phyloP scores from a whole-genome alignment of 306 rosid genomes.

The Chamaecrista fasciculata region DNA sequence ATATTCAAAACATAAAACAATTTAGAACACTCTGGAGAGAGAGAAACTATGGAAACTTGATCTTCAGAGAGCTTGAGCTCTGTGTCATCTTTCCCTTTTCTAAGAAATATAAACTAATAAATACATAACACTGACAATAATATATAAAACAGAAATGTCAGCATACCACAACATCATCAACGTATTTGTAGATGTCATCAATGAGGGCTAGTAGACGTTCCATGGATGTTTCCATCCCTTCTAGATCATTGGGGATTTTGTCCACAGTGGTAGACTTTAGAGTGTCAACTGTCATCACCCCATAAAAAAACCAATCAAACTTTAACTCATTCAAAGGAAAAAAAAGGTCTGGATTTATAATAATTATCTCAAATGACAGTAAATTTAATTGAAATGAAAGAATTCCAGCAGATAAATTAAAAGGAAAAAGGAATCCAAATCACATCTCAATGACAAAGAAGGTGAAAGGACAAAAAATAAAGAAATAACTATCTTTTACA shows the following conservation, averaged over 20 bases:
- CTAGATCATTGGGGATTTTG: conserved; percentile 92
- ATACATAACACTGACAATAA: neutral
- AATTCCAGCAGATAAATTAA: neutral
- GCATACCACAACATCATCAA: conserved; percentile 81
- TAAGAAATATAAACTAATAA: too few species aligned
- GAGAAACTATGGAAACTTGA: too few species aligned
- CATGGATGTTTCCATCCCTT: conserved; percentile 98
- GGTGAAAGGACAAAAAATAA: neutral
- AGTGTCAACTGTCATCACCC: conserved; percentile 58
- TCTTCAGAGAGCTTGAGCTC: too few species aligned
- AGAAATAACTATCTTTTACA: neutral
- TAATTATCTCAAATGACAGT: conserved; percentile 1
- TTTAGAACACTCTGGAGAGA: too few species aligned
- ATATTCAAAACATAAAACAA: too few species aligned
- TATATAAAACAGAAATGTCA: neutral
- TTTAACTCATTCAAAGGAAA: neutral
- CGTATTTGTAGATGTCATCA: conserved; percentile 86
- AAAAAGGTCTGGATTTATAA: neutral
- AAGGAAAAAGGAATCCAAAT: neutral
- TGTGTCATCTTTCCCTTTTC: too few species aligned
- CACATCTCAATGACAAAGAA: neutral
- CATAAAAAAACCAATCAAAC: conserved; percentile 22
- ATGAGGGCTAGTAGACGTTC: conserved; percentile 77
- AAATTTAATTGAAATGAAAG: neutral
- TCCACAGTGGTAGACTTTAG: conserved; percentile 77